Base-by-base conservation (phyloP, 1,139 yeast genomes). In the Candida buenavistaensis region DNA sequence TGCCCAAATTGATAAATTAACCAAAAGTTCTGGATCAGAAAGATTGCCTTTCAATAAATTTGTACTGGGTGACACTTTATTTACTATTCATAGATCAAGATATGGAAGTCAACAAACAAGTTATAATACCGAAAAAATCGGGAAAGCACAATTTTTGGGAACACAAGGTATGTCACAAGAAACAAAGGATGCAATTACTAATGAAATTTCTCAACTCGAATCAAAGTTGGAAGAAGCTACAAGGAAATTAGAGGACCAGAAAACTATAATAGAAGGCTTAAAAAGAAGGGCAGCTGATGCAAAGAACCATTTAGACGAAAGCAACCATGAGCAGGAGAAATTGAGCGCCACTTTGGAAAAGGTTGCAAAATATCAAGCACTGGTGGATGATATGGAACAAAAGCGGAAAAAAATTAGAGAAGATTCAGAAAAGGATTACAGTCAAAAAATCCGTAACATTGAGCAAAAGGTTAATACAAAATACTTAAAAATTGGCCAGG, bases 31-130 rank as follows among this genome's bases (percentile, higher is more conserved):
- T 24, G 49, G 55, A 21, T 72, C 75, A 3, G 62, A 60, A 1
- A 58, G 59, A 14, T 54, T 75, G 2, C 59, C 70, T 1, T 74
- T 85, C 45, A 61, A 60, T 40, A 78, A 74, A 50, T 79, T 82
- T 50, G 69, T 82, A 30, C 77, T 82, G 20, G 87, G 84, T 1
- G 75, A 74, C 37, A 68, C 71, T 2, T 46, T 80, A 15, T 77
- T 75, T 40, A 64, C 63, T 10, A 60, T 83, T 13, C 61, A 58
- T 10, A 64, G 67, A 43, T 87, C 95, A 0, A 59, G 54, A 16
- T 82, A 80, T 55, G 89, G 89, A 13, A 55, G 65, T 3, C 66
- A 57, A 37, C 84, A 79, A 51, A 59, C 71, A 3, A 64, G 68
- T 35, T 65, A 68, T 50, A 39, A 64, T 57, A 40, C 74, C 0